These are phyloP conservation scores for Chalara sp. DNA, from an alignment of 2,329 filamentous ascomycete genomes.

Conservation along the genomic window DNA sequence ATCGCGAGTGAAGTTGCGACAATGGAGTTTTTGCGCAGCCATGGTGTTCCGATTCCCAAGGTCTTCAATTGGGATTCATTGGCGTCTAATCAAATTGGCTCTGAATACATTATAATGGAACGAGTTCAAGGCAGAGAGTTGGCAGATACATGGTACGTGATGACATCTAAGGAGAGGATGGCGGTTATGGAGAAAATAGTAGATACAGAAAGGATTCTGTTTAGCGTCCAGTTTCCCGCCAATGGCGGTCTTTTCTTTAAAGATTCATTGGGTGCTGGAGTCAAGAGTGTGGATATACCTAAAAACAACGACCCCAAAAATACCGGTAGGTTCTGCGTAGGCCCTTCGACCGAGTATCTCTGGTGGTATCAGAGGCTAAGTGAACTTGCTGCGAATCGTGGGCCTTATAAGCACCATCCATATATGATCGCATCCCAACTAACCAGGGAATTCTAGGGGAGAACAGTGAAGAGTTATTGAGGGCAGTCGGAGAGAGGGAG, in stretches of 20 bases:
- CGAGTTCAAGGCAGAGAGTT: slow-evolving; percentile 27
- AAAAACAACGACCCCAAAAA: slow-evolving; percentile 5
- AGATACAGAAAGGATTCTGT: slow-evolving; percentile 13
- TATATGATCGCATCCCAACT: slow-evolving; percentile 2
- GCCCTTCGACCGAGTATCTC: slow-evolving; percentile 16
- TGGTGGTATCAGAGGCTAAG: slow-evolving; percentile 15
- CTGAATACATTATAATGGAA: slow-evolving; percentile 35
- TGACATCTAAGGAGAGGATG: slow-evolving; percentile 16
- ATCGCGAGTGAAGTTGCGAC: slow-evolving; percentile 18
- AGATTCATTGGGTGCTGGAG: slow-evolving; percentile 10
- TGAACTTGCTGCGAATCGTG: slow-evolving; percentile 10
- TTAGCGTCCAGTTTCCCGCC: slow-evolving; percentile 12
- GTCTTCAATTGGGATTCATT: slow-evolving; percentile 28
- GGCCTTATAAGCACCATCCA: slow-evolving; percentile 13
- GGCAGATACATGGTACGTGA: slow-evolving; percentile 19
- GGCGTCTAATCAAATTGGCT: slow-evolving; percentile 27
- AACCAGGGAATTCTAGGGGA: slow-evolving; percentile 6
- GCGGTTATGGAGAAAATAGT: slow-evolving; percentile 13
- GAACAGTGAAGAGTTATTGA: slow-evolving; percentile 12
- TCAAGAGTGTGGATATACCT: slow-evolving; percentile 13
- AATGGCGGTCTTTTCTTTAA: slow-evolving; percentile 16
- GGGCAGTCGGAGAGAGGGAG: slow-evolving; percentile 13
- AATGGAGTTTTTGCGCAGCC: slow-evolving; percentile 18
- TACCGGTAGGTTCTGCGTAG: slow-evolving; percentile 11
- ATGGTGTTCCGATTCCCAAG: slow-evolving; percentile 17